A percentile compares a stretch with the other conserved stretches of the same genome.
phyloP scores from a whole-genome alignment of 192 early-diverging fungal species.

The Radiomyces spectabilis region DNA sequence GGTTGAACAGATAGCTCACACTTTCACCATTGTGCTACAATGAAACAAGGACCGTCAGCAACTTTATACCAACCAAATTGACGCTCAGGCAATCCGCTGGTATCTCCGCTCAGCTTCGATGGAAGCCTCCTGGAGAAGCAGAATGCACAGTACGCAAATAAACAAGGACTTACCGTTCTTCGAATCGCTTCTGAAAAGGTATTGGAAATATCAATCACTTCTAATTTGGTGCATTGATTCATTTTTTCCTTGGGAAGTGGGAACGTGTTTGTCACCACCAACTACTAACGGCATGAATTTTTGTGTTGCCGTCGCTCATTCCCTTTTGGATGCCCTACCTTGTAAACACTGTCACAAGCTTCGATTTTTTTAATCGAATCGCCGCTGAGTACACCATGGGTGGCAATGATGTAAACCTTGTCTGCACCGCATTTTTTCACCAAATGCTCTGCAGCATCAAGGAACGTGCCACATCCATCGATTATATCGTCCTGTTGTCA shows the following conservation, averaged over 20 bases:
- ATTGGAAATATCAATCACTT: constrained; percentile 78
- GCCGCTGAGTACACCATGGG: constrained; percentile 90
- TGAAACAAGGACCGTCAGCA: not conserved
- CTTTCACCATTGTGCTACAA: constrained; percentile 32
- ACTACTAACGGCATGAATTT: too few species aligned
- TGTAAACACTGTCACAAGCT: constrained; percentile 31
- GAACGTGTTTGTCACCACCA: constrained; percentile 90
- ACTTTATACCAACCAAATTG: too few species aligned
- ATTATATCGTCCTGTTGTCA: constrained; percentile 80
- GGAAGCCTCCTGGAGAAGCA: not conserved
- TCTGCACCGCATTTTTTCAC: constrained; percentile 75
- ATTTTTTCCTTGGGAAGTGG: constrained; percentile 71
- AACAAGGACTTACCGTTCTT: constrained; percentile 33
- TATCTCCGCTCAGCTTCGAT: too few species aligned
- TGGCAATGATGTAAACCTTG: constrained; percentile 84
- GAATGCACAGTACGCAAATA: too few species aligned
- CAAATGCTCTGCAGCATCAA: constrained; percentile 87
- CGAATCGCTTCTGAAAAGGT: constrained; percentile 94
- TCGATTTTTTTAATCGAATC: constrained; percentile 82
- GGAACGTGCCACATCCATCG: constrained; percentile 82
- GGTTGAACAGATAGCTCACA: constrained; percentile 26
- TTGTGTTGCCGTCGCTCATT: too few species aligned
- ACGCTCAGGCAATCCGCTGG: too few species aligned
- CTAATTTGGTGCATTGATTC: constrained; percentile 64
- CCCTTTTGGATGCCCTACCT: constrained; percentile 9